Percentiles rank a stretch among this genome's conserved stretches.
phyloP scores from a whole-genome alignment of 805 yeast genomes.

The Kodamaea kaohsiungensis region DNA sequence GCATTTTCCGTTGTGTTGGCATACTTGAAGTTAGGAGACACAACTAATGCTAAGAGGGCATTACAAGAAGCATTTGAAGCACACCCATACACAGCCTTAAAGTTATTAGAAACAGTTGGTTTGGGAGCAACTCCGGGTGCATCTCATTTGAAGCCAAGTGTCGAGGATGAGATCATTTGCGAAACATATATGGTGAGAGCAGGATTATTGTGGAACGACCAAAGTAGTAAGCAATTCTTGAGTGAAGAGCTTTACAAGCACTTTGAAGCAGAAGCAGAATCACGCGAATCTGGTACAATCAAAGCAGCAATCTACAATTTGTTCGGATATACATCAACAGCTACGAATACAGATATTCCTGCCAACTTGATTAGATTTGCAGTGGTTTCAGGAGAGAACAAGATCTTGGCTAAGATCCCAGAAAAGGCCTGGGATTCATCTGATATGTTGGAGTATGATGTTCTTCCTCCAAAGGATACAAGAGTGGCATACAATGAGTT shows the following conservation, averaged over 20 bases:
- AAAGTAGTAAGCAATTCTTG: conserved; percentile 48
- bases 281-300: not conserved
- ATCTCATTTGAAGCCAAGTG: not conserved
- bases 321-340: conserved; percentile 11
- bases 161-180: conserved; percentile 3
- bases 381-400: conserved; percentile 68
- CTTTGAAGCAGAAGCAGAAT: not conserved
- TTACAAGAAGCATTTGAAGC: conserved; percentile 51
- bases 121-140: conserved; percentile 14
- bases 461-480: conserved; percentile 58
- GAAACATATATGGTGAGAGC: conserved; percentile 65
- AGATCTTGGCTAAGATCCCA: conserved; percentile 72
- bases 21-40: conserved; percentile 44
- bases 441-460: conserved; percentile 69
- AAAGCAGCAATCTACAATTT: conserved; percentile 16
- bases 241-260: conserved; percentile 36
- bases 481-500: conserved; percentile 39
- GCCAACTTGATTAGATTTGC: conserved; percentile 65
- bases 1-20: conserved; percentile 69
- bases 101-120: conserved; percentile 52
- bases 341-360: conserved; percentile 44
- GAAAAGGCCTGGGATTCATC: conserved; percentile 57
- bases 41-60: conserved; percentile 46
- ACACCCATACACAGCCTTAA: conserved; percentile 60
- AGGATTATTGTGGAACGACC: conserved; percentile 53